Base-by-base conservation (phyloP, 192 early-diverging fungal genomes). In the Gonapodya sp. region DNA sequence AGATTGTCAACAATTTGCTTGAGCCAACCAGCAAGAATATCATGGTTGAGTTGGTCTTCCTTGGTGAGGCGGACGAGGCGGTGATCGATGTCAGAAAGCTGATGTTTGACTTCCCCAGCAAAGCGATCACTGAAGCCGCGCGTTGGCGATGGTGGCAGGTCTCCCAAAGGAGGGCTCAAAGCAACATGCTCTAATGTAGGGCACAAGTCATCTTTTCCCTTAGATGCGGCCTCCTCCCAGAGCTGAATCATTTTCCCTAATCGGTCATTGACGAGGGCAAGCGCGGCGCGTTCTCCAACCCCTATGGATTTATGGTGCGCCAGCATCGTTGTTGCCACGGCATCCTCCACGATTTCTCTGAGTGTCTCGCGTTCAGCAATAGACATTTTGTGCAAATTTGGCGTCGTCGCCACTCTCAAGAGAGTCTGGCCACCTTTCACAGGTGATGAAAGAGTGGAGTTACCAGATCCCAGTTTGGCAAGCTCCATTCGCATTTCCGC, bases 21-120 rank as follows among this genome's bases (percentile, higher is more conserved):
- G 30, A 77, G 75, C 75, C 75, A 77, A 77, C 75, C 75, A 8
- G 18, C 75, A 18, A 32, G 75, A 33, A 77, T 77, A 33, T 77
- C 75, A 34, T 77, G 75, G 31, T 32, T 18, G 8, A 32, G 18
- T 8, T 77, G 18, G 8, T 18, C 18, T 34, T 77, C 75, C 31
- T 77, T 77, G 8, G 18, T 34, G 18, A 77, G 75, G 2, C 75
- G 75, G 14, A 34, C 75, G 2, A 77, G 14, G 18, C 34, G 18
- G 31, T 18, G 30, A 8, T 77, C 75, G 31, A 77, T 77, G 31
- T 77, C 75, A 16, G 34, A 18, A 18, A 77, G 75, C 16, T 31
- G 75, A 14, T 18, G 34, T 16, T 2, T 18, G 30, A 34, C 34
- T 18, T 77, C 75, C 30, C 75, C 34, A 33, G 75, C 75, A 77